These are phyloP conservation scores for Penicillium polonicum DNA, from an alignment of 2,329 filamentous ascomycete species.

Conservation along the genomic window DNA sequence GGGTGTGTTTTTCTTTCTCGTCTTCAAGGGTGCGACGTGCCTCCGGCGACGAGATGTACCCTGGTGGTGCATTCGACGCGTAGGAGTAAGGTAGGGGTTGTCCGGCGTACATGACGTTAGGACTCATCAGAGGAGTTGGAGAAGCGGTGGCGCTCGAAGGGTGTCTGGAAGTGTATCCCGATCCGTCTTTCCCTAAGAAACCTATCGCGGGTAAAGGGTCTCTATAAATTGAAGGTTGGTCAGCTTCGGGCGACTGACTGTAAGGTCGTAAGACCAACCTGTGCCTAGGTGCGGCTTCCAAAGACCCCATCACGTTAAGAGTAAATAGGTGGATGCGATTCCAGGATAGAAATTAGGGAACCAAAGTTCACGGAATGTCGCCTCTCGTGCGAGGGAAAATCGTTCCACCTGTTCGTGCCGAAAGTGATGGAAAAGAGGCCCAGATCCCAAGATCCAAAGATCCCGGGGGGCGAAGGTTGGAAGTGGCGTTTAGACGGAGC, in stretches of 20 bases:
- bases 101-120: conserved; percentile 45
- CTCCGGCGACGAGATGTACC: conserved; percentile 47
- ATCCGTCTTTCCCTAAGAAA: conserved; percentile 42
- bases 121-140: conserved; percentile 42
- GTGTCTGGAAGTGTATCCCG: conserved; percentile 36
- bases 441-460: conserved; percentile 8
- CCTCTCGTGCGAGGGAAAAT: conserved; percentile 17
- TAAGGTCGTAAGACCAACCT: conserved; percentile 33
- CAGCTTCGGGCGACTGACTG: conserved; percentile 18
- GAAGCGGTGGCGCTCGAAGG: conserved; percentile 36
- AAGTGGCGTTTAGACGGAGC: conserved; percentile 13
- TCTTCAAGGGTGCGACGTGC: conserved; percentile 43
- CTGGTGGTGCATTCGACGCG: conserved; percentile 37
- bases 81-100: conserved; percentile 45
- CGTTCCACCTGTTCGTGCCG: conserved; percentile 20
- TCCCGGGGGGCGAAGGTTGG: conserved; percentile 5
- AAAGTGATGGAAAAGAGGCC: conserved; percentile 1
- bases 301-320: conserved; percentile 38
- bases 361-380: conserved; percentile 7
- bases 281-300: conserved; percentile 39
- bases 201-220: conserved; percentile 46
- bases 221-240: conserved; percentile 28
- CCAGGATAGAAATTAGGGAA: neutral
- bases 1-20: conserved; percentile 42
- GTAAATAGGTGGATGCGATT: neutral